Percentiles rank a stretch among this genome's conserved stretches.
phyloP scores from a whole-genome alignment of 176 grass and related monocot species.

The Oryza punctata region DNA sequence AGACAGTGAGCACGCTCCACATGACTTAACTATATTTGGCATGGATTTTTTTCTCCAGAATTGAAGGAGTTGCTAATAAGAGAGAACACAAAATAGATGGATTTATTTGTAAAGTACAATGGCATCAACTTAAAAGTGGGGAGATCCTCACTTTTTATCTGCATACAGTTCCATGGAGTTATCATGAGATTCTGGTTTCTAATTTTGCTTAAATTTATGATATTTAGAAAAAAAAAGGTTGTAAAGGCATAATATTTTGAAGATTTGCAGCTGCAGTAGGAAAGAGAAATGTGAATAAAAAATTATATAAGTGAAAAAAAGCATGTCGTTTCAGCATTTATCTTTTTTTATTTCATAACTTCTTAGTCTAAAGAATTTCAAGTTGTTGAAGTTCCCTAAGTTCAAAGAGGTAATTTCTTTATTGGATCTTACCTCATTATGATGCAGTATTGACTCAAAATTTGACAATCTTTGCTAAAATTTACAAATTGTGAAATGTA shows the following conservation, averaged over 20 bases:
- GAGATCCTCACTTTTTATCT: neutral
- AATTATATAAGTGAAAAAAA: neutral
- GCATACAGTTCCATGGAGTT: neutral
- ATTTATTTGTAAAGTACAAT: too few relatives aligned
- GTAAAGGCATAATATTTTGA: neutral
- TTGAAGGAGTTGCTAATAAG: too few relatives aligned
- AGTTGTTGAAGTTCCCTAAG: neutral
- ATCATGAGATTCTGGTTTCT: too few relatives aligned
- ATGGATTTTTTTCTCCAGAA: too few relatives aligned
- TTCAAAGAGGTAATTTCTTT: neutral
- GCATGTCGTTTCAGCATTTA: neutral
- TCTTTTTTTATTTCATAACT: neutral
- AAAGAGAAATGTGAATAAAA: neutral
- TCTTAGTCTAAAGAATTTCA: neutral
- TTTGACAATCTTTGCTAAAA: neutral
- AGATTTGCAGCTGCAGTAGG: neutral
- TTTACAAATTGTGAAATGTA: slow-evolving; percentile 5
- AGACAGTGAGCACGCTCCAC: too few relatives aligned
- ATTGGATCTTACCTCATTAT: neutral
- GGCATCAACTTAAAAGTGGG: neutral
- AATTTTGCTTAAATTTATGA: too few relatives aligned
- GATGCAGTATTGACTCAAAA: neutral
- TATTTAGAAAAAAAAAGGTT: neutral
- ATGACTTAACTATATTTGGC: too few relatives aligned
- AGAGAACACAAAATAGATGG: too few relatives aligned